Evolutionary conservation across 2,329 filamentous ascomycete genomes (phyloP).

Genomic region (Cladosporium austrohemisphaericum): DNA sequence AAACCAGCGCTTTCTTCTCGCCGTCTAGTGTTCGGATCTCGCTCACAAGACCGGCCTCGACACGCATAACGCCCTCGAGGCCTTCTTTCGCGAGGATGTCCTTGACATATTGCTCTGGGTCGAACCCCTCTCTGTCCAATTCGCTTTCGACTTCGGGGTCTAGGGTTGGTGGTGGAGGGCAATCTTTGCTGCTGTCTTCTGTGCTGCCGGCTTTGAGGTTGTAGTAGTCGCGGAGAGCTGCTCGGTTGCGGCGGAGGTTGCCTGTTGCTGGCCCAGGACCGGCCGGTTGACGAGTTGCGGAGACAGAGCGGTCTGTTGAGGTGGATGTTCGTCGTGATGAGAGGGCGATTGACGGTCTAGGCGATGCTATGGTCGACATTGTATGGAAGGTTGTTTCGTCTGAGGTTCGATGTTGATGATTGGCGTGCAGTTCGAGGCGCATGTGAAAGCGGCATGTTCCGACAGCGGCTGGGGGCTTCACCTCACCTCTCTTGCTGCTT

Average conservation of each 20-base stretch:
- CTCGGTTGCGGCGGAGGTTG: slow-evolving; percentile 65
- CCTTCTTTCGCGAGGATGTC: slow-evolving; percentile 58
- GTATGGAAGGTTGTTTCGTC: not conserved
- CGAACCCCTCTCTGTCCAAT: slow-evolving; percentile 70
- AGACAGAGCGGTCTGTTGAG: slow-evolving; percentile 46
- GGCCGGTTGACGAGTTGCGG: slow-evolving; percentile 32
- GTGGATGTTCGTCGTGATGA: slow-evolving; percentile 69
- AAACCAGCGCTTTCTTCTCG: slow-evolving; percentile 94
- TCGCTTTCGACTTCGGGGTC: slow-evolving; percentile 63
- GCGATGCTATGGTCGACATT: slow-evolving; percentile 61
- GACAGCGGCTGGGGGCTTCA: slow-evolving; percentile 4
- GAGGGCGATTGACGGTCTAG: slow-evolving; percentile 55
- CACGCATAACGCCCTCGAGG: slow-evolving; percentile 64
- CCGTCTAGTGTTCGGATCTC: slow-evolving; percentile 90
- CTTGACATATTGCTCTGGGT: slow-evolving; percentile 65
- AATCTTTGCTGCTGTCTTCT: slow-evolving; percentile 21
- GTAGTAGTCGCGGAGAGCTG: slow-evolving; percentile 91
- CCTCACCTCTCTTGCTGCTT: too few species aligned
- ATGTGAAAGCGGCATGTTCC: slow-evolving; percentile 10
- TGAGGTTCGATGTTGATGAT: not conserved
- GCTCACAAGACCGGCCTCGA: slow-evolving; percentile 66
- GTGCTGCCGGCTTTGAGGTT: slow-evolving; percentile 59
- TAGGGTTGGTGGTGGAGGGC: slow-evolving; percentile 32
- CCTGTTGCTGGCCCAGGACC: slow-evolving; percentile 27
- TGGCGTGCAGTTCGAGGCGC: not conserved